These are phyloP conservation scores for Rutidosis leptorrhynchoides DNA, from an alignment of 129 eudicot species.

Conservation along the genomic window DNA sequence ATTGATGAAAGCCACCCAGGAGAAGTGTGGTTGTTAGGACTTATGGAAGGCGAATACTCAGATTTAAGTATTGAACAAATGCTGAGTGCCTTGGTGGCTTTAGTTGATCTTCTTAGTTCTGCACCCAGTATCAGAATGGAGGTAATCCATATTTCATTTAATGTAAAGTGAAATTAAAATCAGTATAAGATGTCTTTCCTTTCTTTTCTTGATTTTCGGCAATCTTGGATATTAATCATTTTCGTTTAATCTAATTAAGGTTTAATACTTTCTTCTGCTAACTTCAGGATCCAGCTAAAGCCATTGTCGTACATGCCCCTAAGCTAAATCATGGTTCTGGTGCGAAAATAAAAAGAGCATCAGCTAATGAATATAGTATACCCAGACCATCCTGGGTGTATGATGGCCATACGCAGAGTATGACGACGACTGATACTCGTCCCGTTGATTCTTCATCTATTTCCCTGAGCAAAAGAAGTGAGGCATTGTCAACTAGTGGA, in stretches of 20 bases:
- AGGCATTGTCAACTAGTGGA: constrained; percentile 26
- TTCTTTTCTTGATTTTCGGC: too few species aligned
- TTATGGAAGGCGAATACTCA: constrained; percentile 89
- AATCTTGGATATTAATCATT: too few species aligned
- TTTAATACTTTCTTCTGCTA: constrained; percentile 2
- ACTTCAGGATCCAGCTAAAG: constrained; percentile 77
- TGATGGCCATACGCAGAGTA: too few species aligned
- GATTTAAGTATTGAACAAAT: constrained; percentile 84
- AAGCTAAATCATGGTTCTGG: constrained; percentile 64
- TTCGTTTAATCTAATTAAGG: too few species aligned
- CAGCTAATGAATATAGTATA: constrained; percentile 28
- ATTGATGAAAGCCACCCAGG: constrained; percentile 95
- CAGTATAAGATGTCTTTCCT: not conserved
- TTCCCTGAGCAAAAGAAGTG: constrained; percentile 29
- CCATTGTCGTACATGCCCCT: too few species aligned
- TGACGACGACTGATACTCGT: constrained; percentile 39
- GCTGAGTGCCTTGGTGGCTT: constrained; percentile 59
- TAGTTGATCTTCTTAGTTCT: constrained; percentile 71
- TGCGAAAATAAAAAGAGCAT: constrained; percentile 77
- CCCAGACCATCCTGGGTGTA: constrained; percentile 17
- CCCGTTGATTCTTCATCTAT: constrained; percentile 67
- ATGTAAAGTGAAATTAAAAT: too few species aligned
- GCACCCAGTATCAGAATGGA: constrained; percentile 66
- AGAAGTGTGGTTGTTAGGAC: constrained; percentile 83
- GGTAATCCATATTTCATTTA: constrained; percentile 46